Conservation (phyloP, 2,329 filamentous ascomycete species). For the Delphinella strobiligena region DNA sequence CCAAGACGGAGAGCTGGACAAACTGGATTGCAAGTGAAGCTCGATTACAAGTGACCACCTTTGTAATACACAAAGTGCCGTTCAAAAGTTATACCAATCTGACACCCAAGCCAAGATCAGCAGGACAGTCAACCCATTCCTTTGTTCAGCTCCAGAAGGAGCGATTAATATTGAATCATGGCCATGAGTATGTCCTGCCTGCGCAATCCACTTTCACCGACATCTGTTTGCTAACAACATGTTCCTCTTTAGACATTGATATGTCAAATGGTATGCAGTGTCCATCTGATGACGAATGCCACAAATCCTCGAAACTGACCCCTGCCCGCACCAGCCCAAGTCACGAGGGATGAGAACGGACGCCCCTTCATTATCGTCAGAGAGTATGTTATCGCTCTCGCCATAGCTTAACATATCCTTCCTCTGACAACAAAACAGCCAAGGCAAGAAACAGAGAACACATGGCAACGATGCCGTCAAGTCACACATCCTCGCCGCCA, state of each 20-base stretch:
- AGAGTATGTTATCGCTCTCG: no score
- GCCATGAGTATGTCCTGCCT: conserved; percentile 42
- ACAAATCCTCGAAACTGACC: conserved; percentile 5
- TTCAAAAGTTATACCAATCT: no score
- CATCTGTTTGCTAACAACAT: no score
- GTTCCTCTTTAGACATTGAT: conserved; percentile 72
- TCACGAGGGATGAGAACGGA: conserved; percentile 96
- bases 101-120: no score
- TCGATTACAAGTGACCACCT: no score
- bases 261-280: conserved; percentile 76
- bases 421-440: no score
- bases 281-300: no score
- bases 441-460: conserved; percentile 94
- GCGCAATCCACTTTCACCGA: conserved; percentile 17
- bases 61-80: no score
- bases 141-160: conserved; percentile 6
- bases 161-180: conserved; percentile 31
- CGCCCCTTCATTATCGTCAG: conserved; percentile 95
- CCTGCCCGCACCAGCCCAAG: conserved; percentile 37
- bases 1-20: no score
- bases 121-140: no score
- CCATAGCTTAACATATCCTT: no score
- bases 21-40: no score
- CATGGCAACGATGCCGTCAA: conserved; percentile 97
- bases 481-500: conserved; percentile 91